A percentile compares a stretch with the other conserved stretches of the same genome.
Evolutionary conservation across 1,139 yeast genomes (phyloP).

Genomic region (Hyphopichia buzzinii): DNA sequence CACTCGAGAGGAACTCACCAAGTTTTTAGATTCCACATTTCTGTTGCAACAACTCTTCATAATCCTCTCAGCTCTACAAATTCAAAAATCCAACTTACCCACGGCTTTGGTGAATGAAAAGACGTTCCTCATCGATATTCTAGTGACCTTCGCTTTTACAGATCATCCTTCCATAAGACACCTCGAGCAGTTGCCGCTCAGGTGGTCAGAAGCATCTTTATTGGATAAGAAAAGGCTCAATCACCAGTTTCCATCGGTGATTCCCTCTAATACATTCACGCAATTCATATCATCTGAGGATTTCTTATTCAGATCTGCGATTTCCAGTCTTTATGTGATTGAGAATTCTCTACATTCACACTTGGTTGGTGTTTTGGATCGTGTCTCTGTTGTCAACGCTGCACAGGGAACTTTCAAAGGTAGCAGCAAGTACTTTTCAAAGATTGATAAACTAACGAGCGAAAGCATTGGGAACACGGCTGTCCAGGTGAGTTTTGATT

Average conservation of each 20-base stretch:
- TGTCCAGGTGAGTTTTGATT: neutral
- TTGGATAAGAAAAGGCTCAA: too few species aligned
- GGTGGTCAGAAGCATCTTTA: too few species aligned
- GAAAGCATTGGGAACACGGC: neutral
- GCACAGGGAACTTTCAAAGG: slow-evolving; percentile 3
- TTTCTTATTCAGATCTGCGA: neutral
- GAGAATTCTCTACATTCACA: slow-evolving; percentile 9
- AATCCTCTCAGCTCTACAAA: neutral
- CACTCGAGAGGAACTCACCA: neutral
- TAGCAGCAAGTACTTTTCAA: neutral
- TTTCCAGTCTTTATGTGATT: neutral
- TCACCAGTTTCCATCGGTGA: too few species aligned
- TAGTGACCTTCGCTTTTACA: too few species aligned
- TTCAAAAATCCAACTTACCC: too few species aligned
- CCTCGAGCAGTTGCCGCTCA: too few species aligned
- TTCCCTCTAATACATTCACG: too few species aligned
- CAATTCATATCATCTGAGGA: neutral
- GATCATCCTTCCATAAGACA: too few species aligned
- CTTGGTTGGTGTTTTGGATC: slow-evolving; percentile 16
- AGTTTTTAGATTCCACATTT: neutral
- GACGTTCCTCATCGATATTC: neutral
- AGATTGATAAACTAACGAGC: neutral
- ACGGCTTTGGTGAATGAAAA: neutral
- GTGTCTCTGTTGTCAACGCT: slow-evolving; percentile 12
- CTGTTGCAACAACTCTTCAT: neutral